Base-by-base conservation (phyloP, 345 rosid genomes). In the Heritiera littoralis region DNA sequence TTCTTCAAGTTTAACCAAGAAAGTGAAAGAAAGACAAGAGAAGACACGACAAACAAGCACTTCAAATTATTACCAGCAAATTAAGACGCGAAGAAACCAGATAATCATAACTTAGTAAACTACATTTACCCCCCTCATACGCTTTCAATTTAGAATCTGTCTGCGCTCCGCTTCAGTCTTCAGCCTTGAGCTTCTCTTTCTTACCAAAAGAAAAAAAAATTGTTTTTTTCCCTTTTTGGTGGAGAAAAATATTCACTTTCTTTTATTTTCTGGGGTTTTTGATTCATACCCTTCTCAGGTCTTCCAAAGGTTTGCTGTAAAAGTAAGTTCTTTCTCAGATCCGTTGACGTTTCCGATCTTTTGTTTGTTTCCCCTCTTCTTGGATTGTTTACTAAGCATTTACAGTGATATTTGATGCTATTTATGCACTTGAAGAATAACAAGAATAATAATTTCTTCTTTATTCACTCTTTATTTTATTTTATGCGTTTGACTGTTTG, bases 241-340 rank as follows among this genome's bases (percentile, higher is more conserved):
- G 40, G 3, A 18, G 45, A 76, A 61, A 61, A 76, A 41, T 11
- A 63, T 61, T 17, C 5, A 4, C 0, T 75, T 45, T 4, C 51
- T 59, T 61, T 14, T 23, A 9, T 3, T 61, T 75, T 30, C 56
- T 43, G 55, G 78, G 58, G 35, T 43, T 60, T 75, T 61, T 55
- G 1, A 55, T 76, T 65, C 12, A 2, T 63, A 32, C 71, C 69
- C 72, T 48, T 51, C 32, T 63, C 60, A 48, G 45, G 32, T 9
- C 30, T 61, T 48, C 28, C 60, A 3, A 18, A 2, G 30, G 64
- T 48, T 65, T 48, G 70, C 72, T 9, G 7, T 60, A 64, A 76
- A 64, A 72, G 71, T 76, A 6, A 9, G 48, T 32, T 64, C 60
- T 76, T 76, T 64, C 56, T 18, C 48, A 76, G 72, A 46, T 68